phyloP scores from a whole-genome alignment of 2,329 filamentous ascomycete genomes.

The Samsoniella hepiali region DNA sequence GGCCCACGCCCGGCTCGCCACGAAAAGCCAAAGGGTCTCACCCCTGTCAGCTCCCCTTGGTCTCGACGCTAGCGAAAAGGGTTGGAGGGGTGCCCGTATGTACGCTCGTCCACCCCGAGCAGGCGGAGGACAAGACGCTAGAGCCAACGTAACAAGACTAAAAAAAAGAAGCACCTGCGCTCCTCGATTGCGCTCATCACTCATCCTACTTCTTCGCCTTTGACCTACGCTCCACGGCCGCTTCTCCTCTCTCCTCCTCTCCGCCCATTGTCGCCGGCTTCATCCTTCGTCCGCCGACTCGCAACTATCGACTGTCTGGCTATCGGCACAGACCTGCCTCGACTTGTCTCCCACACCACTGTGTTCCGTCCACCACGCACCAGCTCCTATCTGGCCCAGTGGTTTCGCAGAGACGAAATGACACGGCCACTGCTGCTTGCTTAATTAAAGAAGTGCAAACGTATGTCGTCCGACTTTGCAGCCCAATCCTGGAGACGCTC shows the following conservation, averaged over 20 bases:
- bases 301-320: background rate
- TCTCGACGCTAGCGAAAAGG: constrained; percentile 8
- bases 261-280: background rate
- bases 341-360: background rate
- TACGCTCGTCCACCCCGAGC: constrained; percentile 12
- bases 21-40: constrained; percentile 4
- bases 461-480: background rate
- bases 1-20: background rate
- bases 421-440: constrained; percentile 6
- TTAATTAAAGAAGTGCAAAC: background rate
- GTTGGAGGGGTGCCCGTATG: background rate
- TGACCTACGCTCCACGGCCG: background rate
- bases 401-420: constrained; percentile 12
- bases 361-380: background rate
- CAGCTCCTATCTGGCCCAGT: constrained; percentile 5
- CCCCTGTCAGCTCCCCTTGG: constrained; percentile 9
- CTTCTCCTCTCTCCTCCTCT: background rate
- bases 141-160: constrained; percentile 13
- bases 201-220: constrained; percentile 2
- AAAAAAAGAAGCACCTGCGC: constrained; percentile 15
- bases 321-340: background rate
- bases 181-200: constrained; percentile 1
- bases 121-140: constrained; percentile 12
- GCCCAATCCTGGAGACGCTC: background rate
- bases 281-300: background rate